A percentile compares a stretch with the other conserved stretches of the same genome.
Evolutionary conservation across 108 stramenopile species (phyloP).

Genomic region (Skeletonema tropicum): DNA sequence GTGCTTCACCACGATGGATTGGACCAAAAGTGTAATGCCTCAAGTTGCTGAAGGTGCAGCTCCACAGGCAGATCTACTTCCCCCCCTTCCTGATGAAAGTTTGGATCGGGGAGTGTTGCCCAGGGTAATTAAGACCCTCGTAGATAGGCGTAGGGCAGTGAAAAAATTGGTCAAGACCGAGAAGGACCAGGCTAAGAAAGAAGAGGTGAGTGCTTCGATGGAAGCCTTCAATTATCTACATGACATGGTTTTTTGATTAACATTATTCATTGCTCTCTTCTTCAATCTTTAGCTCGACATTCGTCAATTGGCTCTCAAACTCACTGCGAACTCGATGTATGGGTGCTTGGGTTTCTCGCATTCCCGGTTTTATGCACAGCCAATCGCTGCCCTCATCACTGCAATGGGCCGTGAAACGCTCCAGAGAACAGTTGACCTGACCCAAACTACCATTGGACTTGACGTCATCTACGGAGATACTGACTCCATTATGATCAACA

Average conservation of each 20-base stretch:
- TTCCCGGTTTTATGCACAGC: slow-evolving; percentile 97
- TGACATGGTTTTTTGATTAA: neutral
- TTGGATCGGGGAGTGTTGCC: slow-evolving; percentile 93
- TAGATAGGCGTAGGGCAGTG: slow-evolving; percentile 93
- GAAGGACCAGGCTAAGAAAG: slow-evolving; percentile 64
- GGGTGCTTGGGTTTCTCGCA: slow-evolving; percentile 98
- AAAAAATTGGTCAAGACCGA: slow-evolving; percentile 93
- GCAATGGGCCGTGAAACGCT: slow-evolving; percentile 98
- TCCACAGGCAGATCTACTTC: slow-evolving; percentile 61
- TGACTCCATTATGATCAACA: slow-evolving; percentile 99
- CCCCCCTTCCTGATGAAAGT: slow-evolving; percentile 89
- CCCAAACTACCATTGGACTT: slow-evolving; percentile 90
- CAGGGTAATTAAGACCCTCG: slow-evolving; percentile 93
- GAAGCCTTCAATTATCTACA: slow-evolving; percentile 8
- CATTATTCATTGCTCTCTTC: slow-evolving; percentile 6
- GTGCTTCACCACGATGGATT: slow-evolving; percentile 99
- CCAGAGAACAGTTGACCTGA: slow-evolving; percentile 94
- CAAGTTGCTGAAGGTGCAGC: slow-evolving; percentile 43
- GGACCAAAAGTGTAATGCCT: slow-evolving; percentile 58
- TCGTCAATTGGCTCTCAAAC: slow-evolving; percentile 97
- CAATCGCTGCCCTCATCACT: slow-evolving; percentile 98
- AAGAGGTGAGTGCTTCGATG: slow-evolving; percentile 65
- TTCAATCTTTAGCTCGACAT: slow-evolving; percentile 85
- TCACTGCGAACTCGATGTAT: slow-evolving; percentile 99
- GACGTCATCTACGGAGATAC: slow-evolving; percentile 99